These are phyloP conservation scores for Naematelia aurantialba DNA, from an alignment of 768 basidiomycete genomes.

Conservation along the genomic window DNA sequence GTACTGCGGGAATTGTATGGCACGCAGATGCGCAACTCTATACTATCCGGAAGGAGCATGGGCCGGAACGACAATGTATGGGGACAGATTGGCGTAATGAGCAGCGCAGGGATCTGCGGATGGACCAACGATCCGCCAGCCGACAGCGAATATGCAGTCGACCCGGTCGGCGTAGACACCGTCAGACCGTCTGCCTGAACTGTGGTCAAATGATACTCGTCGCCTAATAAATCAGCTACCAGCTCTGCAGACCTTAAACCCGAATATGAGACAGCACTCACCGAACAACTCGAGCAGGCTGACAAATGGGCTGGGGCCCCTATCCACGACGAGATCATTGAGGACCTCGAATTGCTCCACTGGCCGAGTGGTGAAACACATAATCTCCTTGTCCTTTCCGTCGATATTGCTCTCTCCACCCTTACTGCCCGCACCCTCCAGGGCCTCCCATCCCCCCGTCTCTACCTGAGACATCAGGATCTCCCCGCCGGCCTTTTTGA, in stretches of 20 bases:
- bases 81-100: conserved; percentile 96
- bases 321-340: conserved; percentile 95
- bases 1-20: conserved; percentile 97
- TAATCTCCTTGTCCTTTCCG: conserved; percentile 88
- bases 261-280: conserved; percentile 52
- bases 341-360: conserved; percentile 95
- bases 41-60: conserved; percentile 96
- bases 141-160: conserved; percentile 97
- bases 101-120: conserved; percentile 91
- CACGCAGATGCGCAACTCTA: conserved; percentile 98
- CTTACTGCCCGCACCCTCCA: conserved; percentile 62
- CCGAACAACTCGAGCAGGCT: conserved; percentile 93
- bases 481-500: conserved; percentile 89
- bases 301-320: conserved; percentile 97
- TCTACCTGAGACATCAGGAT: conserved; percentile 93
- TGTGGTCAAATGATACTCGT: conserved; percentile 98
- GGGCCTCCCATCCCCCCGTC: conserved; percentile 89
- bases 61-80: conserved; percentile 98
- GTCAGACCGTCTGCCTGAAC: conserved; percentile 97
- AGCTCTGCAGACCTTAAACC: neutral
- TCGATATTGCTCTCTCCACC: neutral
- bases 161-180: conserved; percentile 93
- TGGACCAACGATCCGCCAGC: conserved; percentile 97
- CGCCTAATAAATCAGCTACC: conserved; percentile 61
- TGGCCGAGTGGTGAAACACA: conserved; percentile 92